Conservation (phyloP, 495 filamentous ascomycete species). For the Penicillium lividum region DNA sequence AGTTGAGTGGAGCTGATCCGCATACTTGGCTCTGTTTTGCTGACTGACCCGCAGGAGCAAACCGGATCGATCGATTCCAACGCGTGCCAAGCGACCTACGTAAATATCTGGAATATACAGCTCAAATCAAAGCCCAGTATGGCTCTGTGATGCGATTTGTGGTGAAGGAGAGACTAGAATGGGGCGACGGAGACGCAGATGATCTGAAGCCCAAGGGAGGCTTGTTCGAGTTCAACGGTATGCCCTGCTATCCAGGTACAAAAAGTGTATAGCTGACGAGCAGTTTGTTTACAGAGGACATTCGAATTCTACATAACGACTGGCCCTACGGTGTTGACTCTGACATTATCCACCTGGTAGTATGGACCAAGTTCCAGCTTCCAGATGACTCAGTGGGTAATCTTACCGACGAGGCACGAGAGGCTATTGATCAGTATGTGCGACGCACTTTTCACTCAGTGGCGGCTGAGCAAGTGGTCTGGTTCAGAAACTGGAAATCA, state of each 20-base stretch:
- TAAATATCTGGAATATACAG: conserved; percentile 67
- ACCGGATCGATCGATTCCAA: conserved; percentile 72
- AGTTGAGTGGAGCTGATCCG: conserved; percentile 32
- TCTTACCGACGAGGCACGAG: conserved; percentile 60
- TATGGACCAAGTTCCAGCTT: conserved; percentile 89
- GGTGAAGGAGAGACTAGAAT: conserved; percentile 61
- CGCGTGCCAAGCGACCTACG: conserved; percentile 72
- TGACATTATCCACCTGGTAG: conserved; percentile 76
- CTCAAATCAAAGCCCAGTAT: conserved; percentile 60
- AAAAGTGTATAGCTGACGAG: not conserved
- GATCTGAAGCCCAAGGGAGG: conserved; percentile 46
- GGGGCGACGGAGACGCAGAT: conserved; percentile 47
- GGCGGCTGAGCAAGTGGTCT: conserved; percentile 59
- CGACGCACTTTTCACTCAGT: conserved; percentile 59
- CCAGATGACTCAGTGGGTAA: conserved; percentile 64
- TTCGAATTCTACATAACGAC: conserved; percentile 80
- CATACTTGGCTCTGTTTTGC: conserved; percentile 7
- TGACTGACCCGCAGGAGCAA: conserved; percentile 44
- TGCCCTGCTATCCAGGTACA: conserved; percentile 11
- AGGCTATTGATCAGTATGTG: conserved; percentile 69
- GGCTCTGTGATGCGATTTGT: conserved; percentile 77
- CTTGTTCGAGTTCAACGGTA: conserved; percentile 55
- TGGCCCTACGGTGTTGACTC: conserved; percentile 85
- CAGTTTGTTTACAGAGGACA: conserved; percentile 52
- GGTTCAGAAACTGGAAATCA: conserved; percentile 88